A percentile compares a stretch with the other conserved stretches of the same genome.
Evolutionary conservation across 345 rosid species (phyloP).

Genomic region (Arabis alpina): DNA sequence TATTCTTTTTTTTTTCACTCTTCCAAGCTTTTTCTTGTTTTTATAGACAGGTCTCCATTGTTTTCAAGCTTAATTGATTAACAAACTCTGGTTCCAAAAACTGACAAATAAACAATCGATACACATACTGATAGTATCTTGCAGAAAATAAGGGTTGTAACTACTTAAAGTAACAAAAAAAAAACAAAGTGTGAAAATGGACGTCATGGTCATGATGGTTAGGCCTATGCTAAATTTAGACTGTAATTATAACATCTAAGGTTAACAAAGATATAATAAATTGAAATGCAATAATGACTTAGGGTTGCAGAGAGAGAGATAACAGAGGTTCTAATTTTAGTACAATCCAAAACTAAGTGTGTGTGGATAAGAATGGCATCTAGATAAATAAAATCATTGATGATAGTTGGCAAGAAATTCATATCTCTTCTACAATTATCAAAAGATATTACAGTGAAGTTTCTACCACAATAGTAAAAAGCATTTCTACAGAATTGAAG

Average conservation of each 20-base stretch:
- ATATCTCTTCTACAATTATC: constrained; percentile 2
- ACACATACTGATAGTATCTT: constrained; percentile 28
- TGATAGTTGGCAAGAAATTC: constrained; percentile 7
- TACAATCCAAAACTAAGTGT: constrained; percentile 1
- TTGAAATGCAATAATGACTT: constrained; percentile 3
- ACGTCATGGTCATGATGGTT: constrained; percentile 13
- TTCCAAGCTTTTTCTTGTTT: constrained; percentile 17
- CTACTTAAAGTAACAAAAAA: constrained; percentile 8
- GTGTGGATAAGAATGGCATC: constrained; percentile 23
- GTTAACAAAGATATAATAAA: not conserved
- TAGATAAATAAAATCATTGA: not conserved
- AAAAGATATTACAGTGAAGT: constrained; percentile 1
- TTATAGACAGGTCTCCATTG: constrained; percentile 7
- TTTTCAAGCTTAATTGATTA: constrained; percentile 16
- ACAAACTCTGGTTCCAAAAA: constrained; percentile 17
- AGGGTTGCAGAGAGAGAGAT: constrained; percentile 18
- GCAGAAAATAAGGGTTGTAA: constrained; percentile 17
- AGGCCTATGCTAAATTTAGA: constrained; percentile 19
- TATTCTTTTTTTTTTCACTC: not conserved
- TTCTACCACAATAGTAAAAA: constrained; percentile 22
- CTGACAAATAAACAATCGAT: constrained; percentile 13
- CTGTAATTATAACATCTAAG: constrained; percentile 11
- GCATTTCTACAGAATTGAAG: not conserved
- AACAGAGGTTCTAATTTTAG: not conserved
- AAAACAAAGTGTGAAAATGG: not conserved